Conservation (phyloP, 208 protist species). For the Porcisia deanei region DNA sequence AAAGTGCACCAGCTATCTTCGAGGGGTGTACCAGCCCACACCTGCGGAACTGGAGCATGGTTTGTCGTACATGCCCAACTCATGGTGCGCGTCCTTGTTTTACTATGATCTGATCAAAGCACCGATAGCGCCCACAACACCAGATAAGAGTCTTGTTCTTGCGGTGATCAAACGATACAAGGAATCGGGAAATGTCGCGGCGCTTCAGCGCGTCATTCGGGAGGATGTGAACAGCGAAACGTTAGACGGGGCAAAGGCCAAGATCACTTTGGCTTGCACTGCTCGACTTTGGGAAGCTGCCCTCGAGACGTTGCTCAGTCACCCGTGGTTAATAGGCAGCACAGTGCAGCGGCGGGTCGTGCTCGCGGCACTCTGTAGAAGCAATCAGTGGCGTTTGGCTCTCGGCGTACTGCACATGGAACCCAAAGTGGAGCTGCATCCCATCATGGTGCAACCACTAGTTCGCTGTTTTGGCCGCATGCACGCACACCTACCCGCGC, state of each 20-base stretch:
- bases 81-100: constrained; percentile 68
- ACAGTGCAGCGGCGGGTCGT: constrained; percentile 40
- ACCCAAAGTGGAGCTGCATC: constrained; percentile 23
- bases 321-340: constrained; percentile 38
- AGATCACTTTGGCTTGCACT: constrained; percentile 60
- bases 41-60: constrained; percentile 63
- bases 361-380: constrained; percentile 46
- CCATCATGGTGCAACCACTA: constrained; percentile 60
- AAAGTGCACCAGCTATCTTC: constrained; percentile 39
- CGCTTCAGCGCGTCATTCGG: constrained; percentile 67
- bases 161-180: constrained; percentile 59
- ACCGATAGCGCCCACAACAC: constrained; percentile 23
- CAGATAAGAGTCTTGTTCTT: constrained; percentile 43
- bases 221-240: constrained; percentile 71
- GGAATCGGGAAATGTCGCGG: constrained; percentile 38
- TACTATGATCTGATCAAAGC: constrained; percentile 81
- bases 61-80: constrained; percentile 61
- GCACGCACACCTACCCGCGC: constrained; percentile 33
- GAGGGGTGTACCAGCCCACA: constrained; percentile 64
- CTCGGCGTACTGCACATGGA: constrained; percentile 35
- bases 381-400: constrained; percentile 48
- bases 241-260: constrained; percentile 46
- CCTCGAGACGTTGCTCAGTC: constrained; percentile 33
- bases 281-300: constrained; percentile 81
- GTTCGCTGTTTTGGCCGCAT: constrained; percentile 53